Conservation (phyloP, 2,329 filamentous ascomycete genomes). For the Harringtonia lauricola region DNA sequence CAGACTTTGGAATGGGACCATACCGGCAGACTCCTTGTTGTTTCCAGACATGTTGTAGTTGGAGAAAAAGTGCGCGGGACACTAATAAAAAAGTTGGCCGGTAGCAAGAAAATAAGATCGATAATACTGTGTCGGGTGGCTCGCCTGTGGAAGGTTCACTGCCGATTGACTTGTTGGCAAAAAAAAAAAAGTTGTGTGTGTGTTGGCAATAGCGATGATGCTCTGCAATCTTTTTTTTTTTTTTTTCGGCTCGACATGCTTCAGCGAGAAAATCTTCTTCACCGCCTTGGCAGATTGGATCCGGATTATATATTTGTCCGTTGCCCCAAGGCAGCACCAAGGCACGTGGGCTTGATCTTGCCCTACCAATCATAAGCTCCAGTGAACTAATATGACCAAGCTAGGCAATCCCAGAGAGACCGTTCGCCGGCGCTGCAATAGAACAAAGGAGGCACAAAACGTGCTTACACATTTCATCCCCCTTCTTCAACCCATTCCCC, state of each 20-base stretch:
- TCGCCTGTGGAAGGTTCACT: conserved; percentile 14
- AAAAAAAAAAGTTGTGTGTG: neutral
- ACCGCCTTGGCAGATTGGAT: too few species aligned
- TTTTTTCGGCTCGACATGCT: too few species aligned
- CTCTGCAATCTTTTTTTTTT: neutral
- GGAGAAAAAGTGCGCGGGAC: neutral
- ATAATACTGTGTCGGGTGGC: conserved; percentile 5
- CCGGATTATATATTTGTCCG: too few species aligned
- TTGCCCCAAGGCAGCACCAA: too few species aligned
- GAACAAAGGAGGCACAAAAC: too few species aligned
- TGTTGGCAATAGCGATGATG: neutral
- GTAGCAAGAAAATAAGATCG: neutral
- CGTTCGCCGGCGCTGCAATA: too few species aligned
- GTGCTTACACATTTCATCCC: too few species aligned
- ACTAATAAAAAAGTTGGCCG: neutral
- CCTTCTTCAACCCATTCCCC: too few species aligned
- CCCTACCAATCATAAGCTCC: too few species aligned
- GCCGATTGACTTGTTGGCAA: conserved; percentile 4
- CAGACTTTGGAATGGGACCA: neutral
- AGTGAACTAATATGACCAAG: too few species aligned
- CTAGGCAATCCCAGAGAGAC: too few species aligned
- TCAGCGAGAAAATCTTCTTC: neutral
- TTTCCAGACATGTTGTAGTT: conserved; percentile 4
- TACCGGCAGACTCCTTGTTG: conserved; percentile 9
- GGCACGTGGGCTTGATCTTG: too few species aligned